Evolutionary conservation across 106 monocot genomes (phyloP).

Genomic region (Amphibolis antarctica): DNA sequence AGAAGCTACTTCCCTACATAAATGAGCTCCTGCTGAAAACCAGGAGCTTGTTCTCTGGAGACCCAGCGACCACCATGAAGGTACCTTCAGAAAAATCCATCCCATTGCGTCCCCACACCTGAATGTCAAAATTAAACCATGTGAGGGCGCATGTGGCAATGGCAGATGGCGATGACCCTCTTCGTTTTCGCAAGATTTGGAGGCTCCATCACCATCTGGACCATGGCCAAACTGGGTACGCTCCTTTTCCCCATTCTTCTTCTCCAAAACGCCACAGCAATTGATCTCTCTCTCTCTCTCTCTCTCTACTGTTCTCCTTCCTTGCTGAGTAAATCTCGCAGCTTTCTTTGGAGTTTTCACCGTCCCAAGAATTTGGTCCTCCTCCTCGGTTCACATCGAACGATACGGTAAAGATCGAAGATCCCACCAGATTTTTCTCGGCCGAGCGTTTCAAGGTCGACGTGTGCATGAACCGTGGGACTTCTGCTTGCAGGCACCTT

Average conservation of each 20-base stretch:
- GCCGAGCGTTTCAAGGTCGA: neutral
- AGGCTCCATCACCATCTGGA: conserved; percentile 59
- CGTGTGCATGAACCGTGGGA: no score
- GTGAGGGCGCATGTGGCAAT: neutral
- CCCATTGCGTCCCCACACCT: neutral
- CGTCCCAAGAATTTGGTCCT: conserved; percentile 59
- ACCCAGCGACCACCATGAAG: conserved; percentile 92
- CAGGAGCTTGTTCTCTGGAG: conserved; percentile 72
- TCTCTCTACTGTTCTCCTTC: no score
- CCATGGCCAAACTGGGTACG: conserved; percentile 67
- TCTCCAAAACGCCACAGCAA: no score
- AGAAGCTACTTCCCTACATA: conserved; percentile 60
- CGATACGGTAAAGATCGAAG: conserved; percentile 42
- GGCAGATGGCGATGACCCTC: conserved; percentile 61
- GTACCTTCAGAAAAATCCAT: conserved; percentile 7
- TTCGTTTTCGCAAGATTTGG: conserved; percentile 86
- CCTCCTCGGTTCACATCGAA: conserved; percentile 58
- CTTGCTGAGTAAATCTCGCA: conserved; percentile 20
- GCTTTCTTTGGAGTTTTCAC: conserved; percentile 94
- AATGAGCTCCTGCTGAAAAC: conserved; percentile 65
- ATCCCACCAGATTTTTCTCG: no score
- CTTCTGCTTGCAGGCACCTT: conserved; percentile 46
- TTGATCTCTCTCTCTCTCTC: no score
- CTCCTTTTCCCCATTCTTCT: neutral
- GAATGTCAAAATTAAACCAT: neutral